Conservation (phyloP, 177 flowering plant genomes). For the Vitis hybrid region DNA sequence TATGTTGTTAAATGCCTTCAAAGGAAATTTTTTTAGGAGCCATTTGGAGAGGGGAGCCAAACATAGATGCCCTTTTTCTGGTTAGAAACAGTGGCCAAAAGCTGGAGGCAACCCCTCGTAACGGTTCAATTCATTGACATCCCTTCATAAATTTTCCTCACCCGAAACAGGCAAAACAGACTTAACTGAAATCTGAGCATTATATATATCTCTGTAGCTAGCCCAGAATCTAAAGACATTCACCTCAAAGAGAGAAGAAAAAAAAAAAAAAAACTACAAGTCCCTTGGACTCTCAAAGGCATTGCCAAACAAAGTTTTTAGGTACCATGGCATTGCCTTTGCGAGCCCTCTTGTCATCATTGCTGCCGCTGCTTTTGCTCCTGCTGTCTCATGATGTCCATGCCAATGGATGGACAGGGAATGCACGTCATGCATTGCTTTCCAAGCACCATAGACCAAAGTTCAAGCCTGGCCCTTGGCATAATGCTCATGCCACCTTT, state of each 20-base stretch:
- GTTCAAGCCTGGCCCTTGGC: conserved; percentile 50
- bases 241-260: neutral
- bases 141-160: conserved; percentile 3
- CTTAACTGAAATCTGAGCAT: neutral
- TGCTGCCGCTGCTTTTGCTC: conserved; percentile 14
- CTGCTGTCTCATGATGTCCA: conserved; percentile 8
- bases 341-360: conserved; percentile 11
- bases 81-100: conserved; percentile 2
- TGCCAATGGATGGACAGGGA: neutral
- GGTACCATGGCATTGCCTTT: conserved; percentile 20
- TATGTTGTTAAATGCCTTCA: too few relatives aligned
- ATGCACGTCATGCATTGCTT: neutral
- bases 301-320: neutral
- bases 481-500: conserved; percentile 48
- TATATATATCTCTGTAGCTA: neutral
- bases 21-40: too few relatives aligned
- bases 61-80: neutral
- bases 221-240: neutral
- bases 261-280: neutral
- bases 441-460: conserved; percentile 22
- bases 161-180: conserved; percentile 11
- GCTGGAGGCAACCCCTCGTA: neutral
- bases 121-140: neutral
- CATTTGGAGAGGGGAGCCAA: neutral
- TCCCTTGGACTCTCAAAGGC: neutral